Conservation (phyloP, 257 asterid species). For the Thymus mandschuricus region DNA sequence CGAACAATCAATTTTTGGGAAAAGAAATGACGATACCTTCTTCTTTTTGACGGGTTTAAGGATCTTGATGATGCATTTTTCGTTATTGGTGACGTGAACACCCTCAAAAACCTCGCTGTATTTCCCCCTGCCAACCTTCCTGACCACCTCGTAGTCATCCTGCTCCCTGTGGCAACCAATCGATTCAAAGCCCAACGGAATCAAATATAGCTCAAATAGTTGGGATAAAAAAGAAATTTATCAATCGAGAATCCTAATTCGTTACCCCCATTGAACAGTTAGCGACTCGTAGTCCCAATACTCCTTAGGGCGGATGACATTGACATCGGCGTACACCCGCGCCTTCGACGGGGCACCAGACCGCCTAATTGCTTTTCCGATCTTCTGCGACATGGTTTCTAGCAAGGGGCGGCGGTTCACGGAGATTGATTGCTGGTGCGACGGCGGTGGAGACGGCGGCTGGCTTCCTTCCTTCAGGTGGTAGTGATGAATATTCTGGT, state of each 20-base stretch:
- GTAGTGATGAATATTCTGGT: conserved; percentile 15
- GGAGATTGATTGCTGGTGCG: conserved; percentile 37
- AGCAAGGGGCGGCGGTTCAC: conserved; percentile 39
- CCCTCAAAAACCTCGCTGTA: conserved; percentile 98
- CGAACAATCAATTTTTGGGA: neutral
- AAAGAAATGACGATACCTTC: conserved; percentile 54
- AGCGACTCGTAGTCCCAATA: conserved; percentile 95
- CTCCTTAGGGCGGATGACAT: conserved; percentile 87
- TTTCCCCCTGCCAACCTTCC: conserved; percentile 96
- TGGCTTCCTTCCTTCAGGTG: conserved; percentile 15
- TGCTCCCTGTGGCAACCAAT: conserved; percentile 71
- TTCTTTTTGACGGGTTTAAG: conserved; percentile 97
- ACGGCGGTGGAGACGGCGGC: conserved; percentile 27
- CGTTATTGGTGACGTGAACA: conserved; percentile 69
- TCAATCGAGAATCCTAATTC: conserved; percentile 11
- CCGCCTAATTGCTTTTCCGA: conserved; percentile 84
- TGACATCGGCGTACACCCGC: conserved; percentile 76
- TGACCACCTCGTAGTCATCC: conserved; percentile 93
- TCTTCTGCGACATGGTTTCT: conserved; percentile 84
- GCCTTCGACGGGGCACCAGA: conserved; percentile 89
- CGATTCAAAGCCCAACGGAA: conserved; percentile 33
- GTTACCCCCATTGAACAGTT: conserved; percentile 95
- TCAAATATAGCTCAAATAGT: neutral
- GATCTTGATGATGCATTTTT: conserved; percentile 84
- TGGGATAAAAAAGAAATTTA: neutral